Conservation (phyloP, 345 rosid genomes). For the Eutrema japonicum region DNA sequence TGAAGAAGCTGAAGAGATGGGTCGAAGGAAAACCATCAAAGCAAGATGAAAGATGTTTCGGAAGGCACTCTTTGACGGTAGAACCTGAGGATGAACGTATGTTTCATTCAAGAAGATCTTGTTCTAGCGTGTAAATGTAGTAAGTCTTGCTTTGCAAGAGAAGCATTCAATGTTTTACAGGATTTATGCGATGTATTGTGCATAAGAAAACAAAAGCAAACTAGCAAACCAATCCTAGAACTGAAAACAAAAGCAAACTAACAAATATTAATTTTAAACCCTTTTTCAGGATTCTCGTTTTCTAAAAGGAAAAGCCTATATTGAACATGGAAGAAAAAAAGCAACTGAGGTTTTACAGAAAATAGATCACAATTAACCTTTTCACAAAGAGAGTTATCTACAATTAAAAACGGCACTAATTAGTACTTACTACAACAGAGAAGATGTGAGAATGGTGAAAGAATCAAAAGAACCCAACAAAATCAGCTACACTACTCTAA, state of each 20-base stretch:
- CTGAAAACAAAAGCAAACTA: background rate
- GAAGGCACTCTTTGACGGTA: constrained; percentile 48
- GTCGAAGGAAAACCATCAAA: constrained; percentile 60
- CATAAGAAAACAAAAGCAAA: background rate
- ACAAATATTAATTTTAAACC: no score
- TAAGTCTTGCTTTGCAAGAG: background rate
- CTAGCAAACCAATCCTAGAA: no score
- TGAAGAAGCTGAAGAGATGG: constrained; percentile 69
- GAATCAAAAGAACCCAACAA: constrained; percentile 29
- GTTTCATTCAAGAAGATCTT: constrained; percentile 53
- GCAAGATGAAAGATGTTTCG: constrained; percentile 54
- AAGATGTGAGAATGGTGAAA: constrained; percentile 12
- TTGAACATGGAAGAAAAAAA: background rate
- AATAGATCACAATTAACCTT: background rate
- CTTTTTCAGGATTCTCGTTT: no score
- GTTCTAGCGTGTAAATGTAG: constrained; percentile 48
- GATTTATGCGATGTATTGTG: no score
- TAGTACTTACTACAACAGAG: constrained; percentile 9
- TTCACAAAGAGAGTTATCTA: constrained; percentile 16
- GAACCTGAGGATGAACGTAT: constrained; percentile 44
- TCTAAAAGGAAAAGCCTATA: background rate
- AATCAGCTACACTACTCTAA: constrained; percentile 34
- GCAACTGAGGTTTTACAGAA: background rate
- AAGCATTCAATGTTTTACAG: background rate
- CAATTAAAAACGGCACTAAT: constrained; percentile 13